Base-by-base conservation (phyloP, 169 alveolate genomes). In the Eimeria acervulina region DNA sequence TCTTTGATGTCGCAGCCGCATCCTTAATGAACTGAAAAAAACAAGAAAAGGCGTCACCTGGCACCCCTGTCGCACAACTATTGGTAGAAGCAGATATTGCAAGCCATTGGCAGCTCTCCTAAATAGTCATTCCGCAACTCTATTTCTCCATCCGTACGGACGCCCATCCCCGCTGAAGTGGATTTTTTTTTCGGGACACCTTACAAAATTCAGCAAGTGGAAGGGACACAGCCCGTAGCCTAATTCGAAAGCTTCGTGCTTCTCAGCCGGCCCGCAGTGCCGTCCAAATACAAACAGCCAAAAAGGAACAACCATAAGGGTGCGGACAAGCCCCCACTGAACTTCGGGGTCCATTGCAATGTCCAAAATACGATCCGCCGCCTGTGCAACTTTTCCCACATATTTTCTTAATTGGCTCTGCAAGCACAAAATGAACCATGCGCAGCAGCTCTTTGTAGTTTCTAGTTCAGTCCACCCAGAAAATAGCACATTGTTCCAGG, bases 191-290 rank as follows among this genome's bases (percentile, higher is more conserved):
- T 17, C 15, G 59, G 28, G 42, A 33, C 72, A 28, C 5, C 90
- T 81, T 81, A 81, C 90, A n/a, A 47, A 81, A 15, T 47, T 31
- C 51, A 81, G 72, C 68, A 81, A 31, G 42, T 81, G 90, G 15
- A 19, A 81, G 19, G 90, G 90, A 28, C 90, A 81, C 33, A 81
- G 90, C 47, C 90, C 90, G 68, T 81, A 81, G 8, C 90, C 90
- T 33, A 81, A 31, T 33, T 81, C 70, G 21, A 81, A 81, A 8
- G 90, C 90, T 31, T 70, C 68, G 7, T 47, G 19, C 90, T 81
- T 81, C 17, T 81, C 90, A 42, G 90, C 90, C 10, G 90, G 90
- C 51, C 90, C 90, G 90, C 72, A 28, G 90, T 81, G 33, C 90
- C 70, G 70, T 28, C 90, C 90, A 47, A 81, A 81, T 26, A 72